Percentiles rank a stretch among this genome's conserved stretches.
Conservation (phyloP, 768 basidiomycete species). For the Leucocoprinus leucothites region DNA sequence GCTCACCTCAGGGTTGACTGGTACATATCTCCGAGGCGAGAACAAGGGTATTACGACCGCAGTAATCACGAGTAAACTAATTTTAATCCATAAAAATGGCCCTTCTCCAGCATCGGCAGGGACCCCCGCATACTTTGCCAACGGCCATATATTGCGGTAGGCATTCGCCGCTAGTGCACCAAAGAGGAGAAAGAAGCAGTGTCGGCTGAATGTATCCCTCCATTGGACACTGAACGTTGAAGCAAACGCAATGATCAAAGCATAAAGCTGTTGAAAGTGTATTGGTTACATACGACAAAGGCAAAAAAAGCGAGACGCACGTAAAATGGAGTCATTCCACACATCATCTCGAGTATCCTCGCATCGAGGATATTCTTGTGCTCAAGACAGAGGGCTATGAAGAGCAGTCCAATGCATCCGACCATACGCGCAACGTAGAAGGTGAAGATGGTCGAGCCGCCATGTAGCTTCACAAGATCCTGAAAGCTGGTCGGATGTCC, state of each 20-base stretch:
- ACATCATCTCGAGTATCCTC: neutral
- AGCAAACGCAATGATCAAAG: neutral
- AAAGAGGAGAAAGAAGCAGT: slow-evolving; percentile 26
- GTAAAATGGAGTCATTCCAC: neutral
- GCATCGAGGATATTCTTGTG: neutral
- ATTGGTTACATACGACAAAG: neutral
- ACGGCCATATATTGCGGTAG: slow-evolving; percentile 55
- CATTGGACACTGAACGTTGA: neutral
- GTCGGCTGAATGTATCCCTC: neutral
- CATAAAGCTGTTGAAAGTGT: neutral
- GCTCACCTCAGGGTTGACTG: slow-evolving; percentile 43
- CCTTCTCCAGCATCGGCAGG: slow-evolving; percentile 38
- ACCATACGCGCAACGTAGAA: slow-evolving; percentile 47
- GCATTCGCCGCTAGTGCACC: slow-evolving; percentile 39
- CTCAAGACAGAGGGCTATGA: neutral
- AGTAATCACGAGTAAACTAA: slow-evolving; percentile 30
- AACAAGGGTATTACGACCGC: slow-evolving; percentile 48
- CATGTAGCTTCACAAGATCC: slow-evolving; percentile 38
- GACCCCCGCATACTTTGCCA: slow-evolving; percentile 41
- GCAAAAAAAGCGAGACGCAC: neutral
- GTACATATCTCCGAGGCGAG: slow-evolving; percentile 50
- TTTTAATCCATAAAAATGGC: slow-evolving; percentile 26
- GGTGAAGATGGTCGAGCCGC: slow-evolving; percentile 43
- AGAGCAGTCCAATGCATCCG: slow-evolving; percentile 41
- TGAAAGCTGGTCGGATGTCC: neutral